These are phyloP conservation scores for Rosa multiflora DNA, from an alignment of 306 rosid genomes.

Conservation along the genomic window DNA sequence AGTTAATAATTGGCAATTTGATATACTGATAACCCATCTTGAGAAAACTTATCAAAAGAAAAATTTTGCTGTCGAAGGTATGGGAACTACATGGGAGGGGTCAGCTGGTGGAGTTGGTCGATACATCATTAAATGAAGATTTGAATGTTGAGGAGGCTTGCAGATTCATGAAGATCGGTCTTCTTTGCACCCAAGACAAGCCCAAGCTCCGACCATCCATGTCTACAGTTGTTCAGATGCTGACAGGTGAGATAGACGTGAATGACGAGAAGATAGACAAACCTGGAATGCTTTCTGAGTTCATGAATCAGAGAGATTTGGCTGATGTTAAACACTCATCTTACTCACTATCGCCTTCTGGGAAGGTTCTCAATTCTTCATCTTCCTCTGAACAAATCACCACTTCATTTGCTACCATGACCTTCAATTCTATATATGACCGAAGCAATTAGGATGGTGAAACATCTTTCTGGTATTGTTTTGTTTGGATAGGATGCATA, in stretches of 20 bases:
- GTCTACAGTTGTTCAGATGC: conserved; percentile 65
- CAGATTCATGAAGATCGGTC: conserved; percentile 61
- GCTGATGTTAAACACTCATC: conserved; percentile 33
- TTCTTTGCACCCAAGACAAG: conserved; percentile 77
- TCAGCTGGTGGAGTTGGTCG: conserved; percentile 52
- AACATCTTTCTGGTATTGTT: conserved; percentile 1
- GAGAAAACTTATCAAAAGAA: neutral
- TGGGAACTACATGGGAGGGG: conserved; percentile 61
- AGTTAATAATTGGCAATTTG: neutral
- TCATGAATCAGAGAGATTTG: conserved; percentile 33
- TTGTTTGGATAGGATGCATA: neutral
- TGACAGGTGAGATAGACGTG: conserved; percentile 52
- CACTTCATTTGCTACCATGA: conserved; percentile 58
- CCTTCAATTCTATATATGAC: conserved; percentile 68
- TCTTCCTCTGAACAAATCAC: conserved; percentile 32
- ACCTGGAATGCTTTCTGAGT: conserved; percentile 69
- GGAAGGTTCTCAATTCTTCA: conserved; percentile 32
- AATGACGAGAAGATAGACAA: conserved; percentile 41
- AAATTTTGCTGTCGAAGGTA: conserved; percentile 37
- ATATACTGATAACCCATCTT: neutral
- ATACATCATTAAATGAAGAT: conserved; percentile 34
- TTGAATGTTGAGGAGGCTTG: conserved; percentile 54
- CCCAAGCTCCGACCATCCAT: conserved; percentile 76
- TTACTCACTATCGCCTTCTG: conserved; percentile 17
- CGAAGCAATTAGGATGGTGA: conserved; percentile 38